Percentiles rank a stretch among this genome's conserved stretches.
These are phyloP conservation scores for Isabelozyma gotoi DNA, from an alignment of 805 yeast species.

Conservation along the genomic window DNA sequence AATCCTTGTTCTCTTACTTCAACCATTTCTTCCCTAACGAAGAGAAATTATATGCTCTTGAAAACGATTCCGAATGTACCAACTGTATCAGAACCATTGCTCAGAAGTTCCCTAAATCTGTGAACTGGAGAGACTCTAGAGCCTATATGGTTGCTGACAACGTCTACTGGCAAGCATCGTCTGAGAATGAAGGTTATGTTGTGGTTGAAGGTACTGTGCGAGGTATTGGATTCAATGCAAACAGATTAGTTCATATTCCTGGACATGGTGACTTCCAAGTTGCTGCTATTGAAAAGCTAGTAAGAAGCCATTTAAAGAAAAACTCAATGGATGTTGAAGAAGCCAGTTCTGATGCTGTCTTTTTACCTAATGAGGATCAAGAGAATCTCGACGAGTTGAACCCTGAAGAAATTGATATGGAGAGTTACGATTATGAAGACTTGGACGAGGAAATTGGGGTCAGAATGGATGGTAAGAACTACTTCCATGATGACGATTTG, in stretches of 20 bases:
- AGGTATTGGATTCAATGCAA: slow-evolving; percentile 78
- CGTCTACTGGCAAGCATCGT: slow-evolving; percentile 41
- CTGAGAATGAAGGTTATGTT: slow-evolving; percentile 36
- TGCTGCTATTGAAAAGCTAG: slow-evolving; percentile 57
- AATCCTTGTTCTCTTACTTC: slow-evolving; percentile 42
- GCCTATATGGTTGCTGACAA: slow-evolving; percentile 81
- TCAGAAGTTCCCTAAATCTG: slow-evolving; percentile 81
- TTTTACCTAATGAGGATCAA: slow-evolving; percentile 38
- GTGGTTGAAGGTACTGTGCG: slow-evolving; percentile 81
- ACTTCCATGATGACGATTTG: slow-evolving; percentile 32
- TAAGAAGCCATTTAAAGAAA: slow-evolving; percentile 3
- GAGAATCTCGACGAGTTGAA: slow-evolving; percentile 62
- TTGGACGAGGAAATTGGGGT: slow-evolving; percentile 41
- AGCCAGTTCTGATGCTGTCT: slow-evolving; percentile 21
- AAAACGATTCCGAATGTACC: slow-evolving; percentile 63
- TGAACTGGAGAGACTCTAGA: slow-evolving; percentile 92
- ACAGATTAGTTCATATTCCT: slow-evolving; percentile 81
- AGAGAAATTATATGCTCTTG: slow-evolving; percentile 74
- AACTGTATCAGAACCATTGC: slow-evolving; percentile 75
- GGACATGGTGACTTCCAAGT: slow-evolving; percentile 88
- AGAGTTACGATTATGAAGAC: slow-evolving; percentile 28
- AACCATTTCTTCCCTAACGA: slow-evolving; percentile 57
- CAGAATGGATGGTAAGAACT: slow-evolving; percentile 56
- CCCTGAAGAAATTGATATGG: slow-evolving; percentile 54
- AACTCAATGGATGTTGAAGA: slow-evolving; percentile 15